These are phyloP conservation scores for Microthlaspi erraticum DNA, from an alignment of 345 rosid species.

Conservation along the genomic window DNA sequence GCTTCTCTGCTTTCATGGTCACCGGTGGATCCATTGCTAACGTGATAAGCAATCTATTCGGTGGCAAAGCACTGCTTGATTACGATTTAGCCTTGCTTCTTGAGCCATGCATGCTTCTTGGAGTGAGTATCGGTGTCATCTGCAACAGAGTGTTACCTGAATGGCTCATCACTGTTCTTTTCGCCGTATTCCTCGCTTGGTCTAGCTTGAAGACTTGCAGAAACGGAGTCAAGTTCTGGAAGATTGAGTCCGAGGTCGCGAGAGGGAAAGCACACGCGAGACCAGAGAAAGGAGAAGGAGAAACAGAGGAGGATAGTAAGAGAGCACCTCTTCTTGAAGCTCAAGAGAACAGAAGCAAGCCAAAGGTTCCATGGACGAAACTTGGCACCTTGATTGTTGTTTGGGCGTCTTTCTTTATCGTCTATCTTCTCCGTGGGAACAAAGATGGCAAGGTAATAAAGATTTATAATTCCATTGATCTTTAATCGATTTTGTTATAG, in stretches of 20 bases:
- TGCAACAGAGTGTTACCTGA: conserved; percentile 80
- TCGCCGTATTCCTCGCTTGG: conserved; percentile 78
- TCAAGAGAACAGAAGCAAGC: conserved; percentile 28
- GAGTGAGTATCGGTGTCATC: conserved; percentile 84
- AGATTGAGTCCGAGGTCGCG: conserved; percentile 57
- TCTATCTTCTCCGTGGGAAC: conserved; percentile 76
- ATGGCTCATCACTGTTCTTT: conserved; percentile 78
- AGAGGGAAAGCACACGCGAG: conserved; percentile 42
- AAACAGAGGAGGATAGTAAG: conserved; percentile 43
- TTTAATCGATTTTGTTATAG: neutral
- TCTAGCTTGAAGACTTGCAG: conserved; percentile 76
- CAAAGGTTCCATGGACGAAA: conserved; percentile 70
- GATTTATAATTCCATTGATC: neutral
- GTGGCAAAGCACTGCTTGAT: conserved; percentile 56
- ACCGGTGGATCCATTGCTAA: conserved; percentile 87
- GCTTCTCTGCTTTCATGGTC: conserved; percentile 93
- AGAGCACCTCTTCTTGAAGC: conserved; percentile 53
- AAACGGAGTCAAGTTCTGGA: conserved; percentile 69
- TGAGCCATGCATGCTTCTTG: conserved; percentile 86
- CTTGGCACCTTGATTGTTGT: conserved; percentile 63
- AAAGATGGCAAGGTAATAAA: conserved; percentile 67
- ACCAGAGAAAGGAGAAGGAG: conserved; percentile 49
- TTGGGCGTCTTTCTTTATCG: conserved; percentile 74
- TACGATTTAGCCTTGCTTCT: conserved; percentile 77
- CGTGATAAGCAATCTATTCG: conserved; percentile 56